Percentiles rank a stretch among this genome's conserved stretches.
These are phyloP conservation scores for Erodium texanum DNA, from an alignment of 441 rosid species.

Conservation along the genomic window DNA sequence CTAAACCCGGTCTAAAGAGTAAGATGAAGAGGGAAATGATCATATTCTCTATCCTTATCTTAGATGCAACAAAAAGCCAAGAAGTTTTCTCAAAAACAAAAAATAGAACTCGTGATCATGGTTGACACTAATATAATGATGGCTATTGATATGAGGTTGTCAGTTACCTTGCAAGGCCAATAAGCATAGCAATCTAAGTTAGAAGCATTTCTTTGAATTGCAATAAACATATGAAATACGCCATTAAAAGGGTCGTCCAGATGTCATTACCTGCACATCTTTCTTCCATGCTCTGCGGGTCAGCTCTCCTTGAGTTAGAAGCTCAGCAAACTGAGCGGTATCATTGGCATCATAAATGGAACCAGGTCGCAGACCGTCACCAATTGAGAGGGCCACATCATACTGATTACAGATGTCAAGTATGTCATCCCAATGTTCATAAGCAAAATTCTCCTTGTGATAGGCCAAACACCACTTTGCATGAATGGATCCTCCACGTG, in stretches of 20 bases:
- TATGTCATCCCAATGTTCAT: conserved; percentile 97
- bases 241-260: not conserved
- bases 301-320: conserved; percentile 91
- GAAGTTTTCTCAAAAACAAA: not conserved
- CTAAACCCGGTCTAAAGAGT: not conserved
- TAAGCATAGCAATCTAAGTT: not conserved
- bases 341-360: conserved; percentile 96
- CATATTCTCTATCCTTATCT: not conserved
- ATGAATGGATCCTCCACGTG: conserved; percentile 93
- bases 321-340: conserved; percentile 95
- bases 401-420: conserved; percentile 90
- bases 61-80: not conserved
- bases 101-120: not conserved
- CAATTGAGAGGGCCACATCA: conserved; percentile 89
- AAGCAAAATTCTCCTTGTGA: conserved; percentile 93
- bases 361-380: conserved; percentile 94
- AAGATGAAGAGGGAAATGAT: not conserved
- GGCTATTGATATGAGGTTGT: not conserved
- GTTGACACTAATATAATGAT: not conserved
- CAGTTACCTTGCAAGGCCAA: not conserved
- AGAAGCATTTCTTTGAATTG: not conserved
- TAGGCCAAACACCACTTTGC: conserved; percentile 96
- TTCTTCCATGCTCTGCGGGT: conserved; percentile 96
- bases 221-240: conserved; percentile 6
- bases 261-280: conserved; percentile 79